phyloP scores from a whole-genome alignment of 768 basidiomycete genomes.

The Cyclocybe aegerita region DNA sequence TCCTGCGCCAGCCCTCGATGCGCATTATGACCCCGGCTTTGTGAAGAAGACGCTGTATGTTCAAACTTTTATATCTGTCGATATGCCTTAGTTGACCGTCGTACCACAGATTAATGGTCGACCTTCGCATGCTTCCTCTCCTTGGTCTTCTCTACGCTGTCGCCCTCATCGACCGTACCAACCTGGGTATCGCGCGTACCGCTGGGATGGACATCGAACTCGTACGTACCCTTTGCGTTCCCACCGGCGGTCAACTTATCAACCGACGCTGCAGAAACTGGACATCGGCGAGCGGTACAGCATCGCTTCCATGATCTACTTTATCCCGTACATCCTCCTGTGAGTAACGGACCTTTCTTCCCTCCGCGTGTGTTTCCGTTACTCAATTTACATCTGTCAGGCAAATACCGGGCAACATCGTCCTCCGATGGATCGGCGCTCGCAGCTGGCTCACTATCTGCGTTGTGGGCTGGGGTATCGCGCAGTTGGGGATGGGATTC shows the following conservation, averaged over 20 bases:
- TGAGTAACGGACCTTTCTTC: slow-evolving; percentile 10
- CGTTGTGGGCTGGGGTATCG: slow-evolving; percentile 28
- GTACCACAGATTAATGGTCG: slow-evolving; percentile 25
- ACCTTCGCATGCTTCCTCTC: slow-evolving; percentile 34
- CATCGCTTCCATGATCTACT: slow-evolving; percentile 33
- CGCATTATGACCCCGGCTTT: slow-evolving; percentile 19
- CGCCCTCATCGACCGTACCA: slow-evolving; percentile 37
- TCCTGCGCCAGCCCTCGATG: slow-evolving; percentile 7
- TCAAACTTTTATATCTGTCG: not conserved
- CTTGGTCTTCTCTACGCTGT: slow-evolving; percentile 33
- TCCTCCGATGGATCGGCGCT: slow-evolving; percentile 26
- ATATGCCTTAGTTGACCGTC: not conserved
- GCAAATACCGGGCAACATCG: slow-evolving; percentile 29
- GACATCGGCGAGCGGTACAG: slow-evolving; percentile 31
- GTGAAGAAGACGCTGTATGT: slow-evolving; percentile 21
- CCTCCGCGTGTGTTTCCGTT: not conserved
- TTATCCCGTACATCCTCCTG: slow-evolving; percentile 36
- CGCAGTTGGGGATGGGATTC: slow-evolving; percentile 32
- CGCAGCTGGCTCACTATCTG: slow-evolving; percentile 27
- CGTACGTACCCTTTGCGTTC: slow-evolving; percentile 15
- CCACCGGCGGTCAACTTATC: not conserved
- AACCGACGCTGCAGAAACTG: slow-evolving; percentile 19
- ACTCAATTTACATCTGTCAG: slow-evolving; percentile 9
- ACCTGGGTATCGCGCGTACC: slow-evolving; percentile 33
- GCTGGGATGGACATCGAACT: slow-evolving; percentile 36